Evolutionary conservation across 805 yeast genomes (phyloP).

Genomic region (Myxozyma melibiosi): DNA sequence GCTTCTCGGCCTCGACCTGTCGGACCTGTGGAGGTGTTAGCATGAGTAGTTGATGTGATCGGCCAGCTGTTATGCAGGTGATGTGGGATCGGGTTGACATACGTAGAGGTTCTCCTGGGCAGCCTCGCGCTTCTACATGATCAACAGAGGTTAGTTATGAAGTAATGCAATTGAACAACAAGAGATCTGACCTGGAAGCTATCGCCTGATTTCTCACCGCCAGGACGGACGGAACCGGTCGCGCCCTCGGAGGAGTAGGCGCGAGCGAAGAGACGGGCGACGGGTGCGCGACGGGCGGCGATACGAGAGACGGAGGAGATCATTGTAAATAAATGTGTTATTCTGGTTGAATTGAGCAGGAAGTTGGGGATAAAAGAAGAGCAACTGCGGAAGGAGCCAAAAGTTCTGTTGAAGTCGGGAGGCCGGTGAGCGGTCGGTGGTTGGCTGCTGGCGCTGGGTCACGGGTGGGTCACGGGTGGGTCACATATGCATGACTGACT

Average conservation of each 20-base stretch:
- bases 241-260: constrained; percentile 58
- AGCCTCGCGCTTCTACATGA: constrained; percentile 75
- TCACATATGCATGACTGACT: not conserved
- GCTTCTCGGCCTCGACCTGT: constrained; percentile 88
- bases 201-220: constrained; percentile 61
- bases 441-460: constrained; percentile 10
- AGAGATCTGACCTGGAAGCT: constrained; percentile 41
- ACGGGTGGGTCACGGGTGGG: constrained; percentile 1
- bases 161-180: no score
- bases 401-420: constrained; percentile 1
- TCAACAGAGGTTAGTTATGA: not conserved
- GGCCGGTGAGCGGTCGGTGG: constrained; percentile 14
- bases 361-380: not conserved
- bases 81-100: not conserved
- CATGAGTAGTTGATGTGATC: not conserved
- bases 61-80: not conserved
- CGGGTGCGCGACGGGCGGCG: constrained; percentile 32
- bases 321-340: constrained; percentile 16
- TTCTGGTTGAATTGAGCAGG: not conserved
- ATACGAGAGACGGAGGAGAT: constrained; percentile 20
- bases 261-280: constrained; percentile 39
- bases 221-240: constrained; percentile 61
- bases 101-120: constrained; percentile 74
- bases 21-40: constrained; percentile 47
- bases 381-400: not conserved